phyloP scores from a whole-genome alignment of 2,329 filamentous ascomycete genomes.

The Alternaria brassicicola region DNA sequence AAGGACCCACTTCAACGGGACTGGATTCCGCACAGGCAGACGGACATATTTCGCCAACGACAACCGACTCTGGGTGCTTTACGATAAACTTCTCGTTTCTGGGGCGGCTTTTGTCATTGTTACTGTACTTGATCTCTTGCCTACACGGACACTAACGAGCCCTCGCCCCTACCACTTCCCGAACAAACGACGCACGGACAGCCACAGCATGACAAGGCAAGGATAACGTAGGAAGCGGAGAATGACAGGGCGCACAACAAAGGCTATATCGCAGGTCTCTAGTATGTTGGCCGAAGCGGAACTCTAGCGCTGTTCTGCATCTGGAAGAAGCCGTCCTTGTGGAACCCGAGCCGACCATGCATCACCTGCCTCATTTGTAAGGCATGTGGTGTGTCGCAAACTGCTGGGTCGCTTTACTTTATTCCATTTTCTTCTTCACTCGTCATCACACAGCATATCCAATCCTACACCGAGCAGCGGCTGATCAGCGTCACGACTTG shows the following conservation, averaged over 20 bases:
- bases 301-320: constrained; percentile 28
- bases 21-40: neutral
- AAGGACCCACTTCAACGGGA: constrained; percentile 3
- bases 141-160: constrained; percentile 17
- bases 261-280: constrained; percentile 19
- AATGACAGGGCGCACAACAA: constrained; percentile 20
- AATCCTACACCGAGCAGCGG: constrained; percentile 32
- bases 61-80: constrained; percentile 2
- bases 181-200: constrained; percentile 33
- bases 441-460: constrained; percentile 32
- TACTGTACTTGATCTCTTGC: constrained; percentile 24
- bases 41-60: neutral
- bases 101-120: constrained; percentile 20
- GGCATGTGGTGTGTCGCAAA: neutral
- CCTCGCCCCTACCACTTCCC: constrained; percentile 7
- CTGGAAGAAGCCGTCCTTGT: constrained; percentile 21
- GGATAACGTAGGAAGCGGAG: constrained; percentile 19
- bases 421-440: neutral
- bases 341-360: constrained; percentile 5
- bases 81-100: constrained; percentile 3
- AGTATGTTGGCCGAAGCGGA: constrained; percentile 21
- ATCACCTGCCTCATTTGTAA: neutral
- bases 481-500: constrained; percentile 27
- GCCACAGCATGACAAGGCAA: constrained; percentile 22
- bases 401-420: constrained; percentile 11